Evolutionary conservation across 1,284 basidiomycete genomes (phyloP), one percentile per base, ranked within the genome.

Genomic region (Cryptococcus amylolentus): DNA sequence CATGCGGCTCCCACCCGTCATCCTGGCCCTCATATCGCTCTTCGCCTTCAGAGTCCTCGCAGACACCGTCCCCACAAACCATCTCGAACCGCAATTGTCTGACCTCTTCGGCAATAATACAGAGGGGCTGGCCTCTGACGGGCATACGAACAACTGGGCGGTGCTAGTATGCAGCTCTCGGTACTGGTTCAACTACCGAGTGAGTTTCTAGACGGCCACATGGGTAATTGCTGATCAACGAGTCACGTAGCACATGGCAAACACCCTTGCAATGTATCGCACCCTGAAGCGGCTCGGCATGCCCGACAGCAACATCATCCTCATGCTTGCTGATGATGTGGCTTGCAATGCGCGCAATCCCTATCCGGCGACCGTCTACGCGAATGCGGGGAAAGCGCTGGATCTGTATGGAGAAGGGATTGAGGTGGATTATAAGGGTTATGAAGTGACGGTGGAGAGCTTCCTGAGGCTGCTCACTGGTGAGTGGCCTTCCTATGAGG

Each of bases 111-210:
- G 57, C 35, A 56, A 64, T 39, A 45, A 45, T 28, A 64, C 60
- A 2, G 31, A 35, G 6, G 31, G 31, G 31, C 31, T 35, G 7
- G 39, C 47, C 12, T 41, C 46, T 18, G 55, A 51, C 13, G 52
- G 66, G 49, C 91, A 95, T 69, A 94, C 95, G 2, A 98, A 98
- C 73, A 98, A 98, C 75, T 98, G 95, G 95, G 95, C 95, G 0
- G 94, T 99, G 1, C 81, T 98, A 26, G 93, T 98, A 1, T 94
- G 90, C 69, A 83, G 96, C 0, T 95, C 91, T 6, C 79, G 94
- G 58, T 97, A 94, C 73, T 97, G 94, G 94, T 98, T 98, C 82
- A 98, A 98, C 75, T 98, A 98, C 71, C 81, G 95, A 42, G 93
- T 95, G 70, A 54, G 87, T 81, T 35, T n/a, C 38, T 20, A 20